Evolutionary conservation across 139 green algal species (phyloP).

Genomic region (Desmodesmus armatus): DNA sequence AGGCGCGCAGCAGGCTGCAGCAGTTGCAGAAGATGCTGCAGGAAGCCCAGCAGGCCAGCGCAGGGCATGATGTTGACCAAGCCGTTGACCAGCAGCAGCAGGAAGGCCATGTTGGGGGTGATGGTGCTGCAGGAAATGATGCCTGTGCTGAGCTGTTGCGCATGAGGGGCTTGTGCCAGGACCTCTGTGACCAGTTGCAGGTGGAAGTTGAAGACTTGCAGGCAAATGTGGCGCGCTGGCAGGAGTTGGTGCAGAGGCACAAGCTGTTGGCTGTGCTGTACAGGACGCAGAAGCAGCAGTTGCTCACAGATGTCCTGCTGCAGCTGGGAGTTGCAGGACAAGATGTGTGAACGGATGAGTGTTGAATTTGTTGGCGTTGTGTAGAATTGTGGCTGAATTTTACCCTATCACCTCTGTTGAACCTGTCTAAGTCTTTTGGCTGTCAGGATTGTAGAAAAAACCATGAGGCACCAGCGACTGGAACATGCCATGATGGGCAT

Average conservation of each 20-base stretch:
- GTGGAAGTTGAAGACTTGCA: neutral
- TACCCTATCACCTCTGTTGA: too few species aligned
- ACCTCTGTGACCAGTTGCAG: neutral
- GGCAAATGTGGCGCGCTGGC: neutral
- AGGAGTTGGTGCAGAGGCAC: neutral
- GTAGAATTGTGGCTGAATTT: too few species aligned
- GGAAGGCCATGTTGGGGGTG: neutral
- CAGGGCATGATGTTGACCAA: neutral
- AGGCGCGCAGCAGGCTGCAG: neutral
- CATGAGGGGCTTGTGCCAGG: neutral
- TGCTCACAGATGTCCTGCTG: neutral
- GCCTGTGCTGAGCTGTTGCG: neutral
- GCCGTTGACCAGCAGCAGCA: neutral
- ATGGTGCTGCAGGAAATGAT: neutral
- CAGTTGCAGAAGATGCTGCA: neutral
- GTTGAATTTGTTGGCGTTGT: neutral
- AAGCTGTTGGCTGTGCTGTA: conserved; percentile 32
- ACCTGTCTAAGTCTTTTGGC: too few species aligned
- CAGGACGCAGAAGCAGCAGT: conserved; percentile 15
- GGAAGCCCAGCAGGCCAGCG: neutral
- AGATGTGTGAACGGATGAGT: neutral
- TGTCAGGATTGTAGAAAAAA: too few species aligned
- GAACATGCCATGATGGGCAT: too few species aligned
- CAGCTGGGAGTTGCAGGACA: neutral
- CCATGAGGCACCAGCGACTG: too few species aligned